Evolutionary conservation across 2,329 filamentous ascomycete genomes (phyloP), one percentile per base, ranked within the genome.

Genomic region (Grosmannia serpens): DNA sequence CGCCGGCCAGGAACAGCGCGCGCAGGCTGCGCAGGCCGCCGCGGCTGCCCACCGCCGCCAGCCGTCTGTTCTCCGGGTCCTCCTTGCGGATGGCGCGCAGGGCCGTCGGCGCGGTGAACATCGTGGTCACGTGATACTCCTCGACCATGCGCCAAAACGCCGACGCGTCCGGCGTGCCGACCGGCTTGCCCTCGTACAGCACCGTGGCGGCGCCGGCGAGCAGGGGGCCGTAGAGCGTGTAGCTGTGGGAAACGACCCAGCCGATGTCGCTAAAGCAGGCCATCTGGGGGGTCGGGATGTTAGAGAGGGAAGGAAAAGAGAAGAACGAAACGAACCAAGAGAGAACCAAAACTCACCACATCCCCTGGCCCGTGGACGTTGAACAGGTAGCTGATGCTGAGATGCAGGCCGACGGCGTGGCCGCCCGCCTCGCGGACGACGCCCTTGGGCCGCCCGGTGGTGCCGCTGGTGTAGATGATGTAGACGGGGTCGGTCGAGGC

Each of bases 121-220:
- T 77, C 7, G 83, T 81, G 61, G 89, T 95, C 58, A 95, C 90
- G 66, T 86, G 86, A 75, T 96, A 87, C 65, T 95, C 88, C 63
- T 91, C 86, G 4, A 95, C 72, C 22, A 96, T 83, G 2, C 91
- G 79, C 91, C 91, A 97, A 69, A 96, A 94, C 0, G 87, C 87
- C 7, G 89, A 87, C 0, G 90, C 88, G 65, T 96, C 85, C 0
- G 91, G 91, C 0, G 91, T 96, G 5, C 91, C 91, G 15, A 96
- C 78, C 0, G 91, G 91, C 64, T 96, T 96, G n/a, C 91, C 92
- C 73, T 96, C 91, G 70, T 91, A 96, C 0, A 96, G 76, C 1
- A 96, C 82, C 0, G 90, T 95, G 1, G 91, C 86, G 2, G 91
- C 91, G 6, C 91, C 91, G 0, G 87, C 83, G 1, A 96, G 80